These are phyloP conservation scores for Pulveroboletus ravenelii DNA, from an alignment of 768 basidiomycete species.

Conservation along the genomic window DNA sequence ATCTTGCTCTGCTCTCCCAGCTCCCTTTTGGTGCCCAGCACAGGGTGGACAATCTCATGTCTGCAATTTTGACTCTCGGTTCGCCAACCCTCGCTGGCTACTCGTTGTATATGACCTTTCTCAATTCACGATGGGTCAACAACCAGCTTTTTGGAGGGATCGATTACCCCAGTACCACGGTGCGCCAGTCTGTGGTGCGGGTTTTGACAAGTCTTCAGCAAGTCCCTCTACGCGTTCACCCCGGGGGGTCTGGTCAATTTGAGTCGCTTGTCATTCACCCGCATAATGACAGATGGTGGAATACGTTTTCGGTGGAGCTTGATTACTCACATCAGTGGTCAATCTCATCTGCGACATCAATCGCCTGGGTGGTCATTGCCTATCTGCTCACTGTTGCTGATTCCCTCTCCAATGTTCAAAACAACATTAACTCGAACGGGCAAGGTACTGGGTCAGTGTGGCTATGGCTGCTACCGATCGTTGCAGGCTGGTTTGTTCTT, in stretches of 20 bases:
- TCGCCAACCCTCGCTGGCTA: conserved; percentile 44
- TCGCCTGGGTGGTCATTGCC: conserved; percentile 42
- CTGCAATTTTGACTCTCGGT: conserved; percentile 41
- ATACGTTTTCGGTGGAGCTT: conserved; percentile 28
- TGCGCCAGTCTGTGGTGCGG: conserved; percentile 23
- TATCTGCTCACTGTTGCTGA: conserved; percentile 26
- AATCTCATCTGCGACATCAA: conserved; percentile 35
- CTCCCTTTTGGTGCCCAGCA: conserved; percentile 44
- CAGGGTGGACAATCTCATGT: conserved; percentile 39
- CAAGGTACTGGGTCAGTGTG: conserved; percentile 38
- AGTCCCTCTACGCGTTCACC: conserved; percentile 32
- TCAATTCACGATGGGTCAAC: conserved; percentile 42
- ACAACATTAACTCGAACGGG: conserved; percentile 30
- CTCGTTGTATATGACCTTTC: conserved; percentile 39
- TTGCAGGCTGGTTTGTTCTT: conserved; percentile 38
- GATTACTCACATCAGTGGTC: conserved; percentile 40
- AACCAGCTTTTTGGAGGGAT: conserved; percentile 28
- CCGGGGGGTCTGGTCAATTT: conserved; percentile 26
- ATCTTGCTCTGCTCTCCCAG: conserved; percentile 45
- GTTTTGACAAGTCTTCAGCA: conserved; percentile 41
- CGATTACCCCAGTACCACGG: conserved; percentile 18
- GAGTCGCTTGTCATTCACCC: conserved; percentile 41
- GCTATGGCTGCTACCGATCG: conserved; percentile 41
- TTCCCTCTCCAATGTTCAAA: conserved; percentile 13
- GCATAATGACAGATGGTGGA: conserved; percentile 43